These are phyloP conservation scores for Rhynchosporium secalis DNA, from an alignment of 2,329 filamentous ascomycete genomes.

Conservation along the genomic window DNA sequence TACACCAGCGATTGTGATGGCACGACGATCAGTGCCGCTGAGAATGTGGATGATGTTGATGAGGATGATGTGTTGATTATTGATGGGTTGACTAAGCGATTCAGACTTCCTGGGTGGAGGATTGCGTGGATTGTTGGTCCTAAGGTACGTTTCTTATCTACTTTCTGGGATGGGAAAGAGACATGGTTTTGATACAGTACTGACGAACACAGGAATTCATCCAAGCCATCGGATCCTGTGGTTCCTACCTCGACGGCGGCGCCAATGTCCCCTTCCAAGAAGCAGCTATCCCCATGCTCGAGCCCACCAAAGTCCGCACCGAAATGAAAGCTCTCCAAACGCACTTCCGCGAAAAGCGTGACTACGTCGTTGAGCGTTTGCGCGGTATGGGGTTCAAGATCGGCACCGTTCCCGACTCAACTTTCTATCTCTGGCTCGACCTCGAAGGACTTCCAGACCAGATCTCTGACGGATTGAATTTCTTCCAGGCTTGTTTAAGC, in stretches of 20 bases:
- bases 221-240: slow-evolving; percentile 87
- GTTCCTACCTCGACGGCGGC: slow-evolving; percentile 91
- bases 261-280: slow-evolving; percentile 96
- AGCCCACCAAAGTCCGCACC: slow-evolving; percentile 72
- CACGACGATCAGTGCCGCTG: slow-evolving; percentile 81
- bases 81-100: slow-evolving; percentile 93
- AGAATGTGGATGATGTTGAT: slow-evolving; percentile 87
- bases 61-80: slow-evolving; percentile 91
- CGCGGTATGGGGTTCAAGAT: slow-evolving; percentile 85
- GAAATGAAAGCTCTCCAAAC: slow-evolving; percentile 89
- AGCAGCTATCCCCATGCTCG: slow-evolving; percentile 89
- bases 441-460: slow-evolving; percentile 70
- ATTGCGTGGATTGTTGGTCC: slow-evolving; percentile 95
- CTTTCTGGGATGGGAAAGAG: not conserved
- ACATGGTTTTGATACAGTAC: not conserved
- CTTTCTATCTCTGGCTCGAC: slow-evolving; percentile 87
- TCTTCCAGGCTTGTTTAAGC: slow-evolving; percentile 90
- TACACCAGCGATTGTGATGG: slow-evolving; percentile 93
- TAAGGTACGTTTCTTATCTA: slow-evolving; percentile 49
- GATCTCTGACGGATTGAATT: slow-evolving; percentile 91
- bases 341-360: slow-evolving; percentile 87
- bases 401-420: slow-evolving; percentile 81
- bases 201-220: slow-evolving; percentile 69
- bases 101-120: slow-evolving; percentile 93
- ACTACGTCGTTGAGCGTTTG: slow-evolving; percentile 81